Percentiles rank a stretch among this genome's conserved stretches.
Conservation (phyloP, 495 filamentous ascomycete genomes). For the Talaromyces ruber region DNA sequence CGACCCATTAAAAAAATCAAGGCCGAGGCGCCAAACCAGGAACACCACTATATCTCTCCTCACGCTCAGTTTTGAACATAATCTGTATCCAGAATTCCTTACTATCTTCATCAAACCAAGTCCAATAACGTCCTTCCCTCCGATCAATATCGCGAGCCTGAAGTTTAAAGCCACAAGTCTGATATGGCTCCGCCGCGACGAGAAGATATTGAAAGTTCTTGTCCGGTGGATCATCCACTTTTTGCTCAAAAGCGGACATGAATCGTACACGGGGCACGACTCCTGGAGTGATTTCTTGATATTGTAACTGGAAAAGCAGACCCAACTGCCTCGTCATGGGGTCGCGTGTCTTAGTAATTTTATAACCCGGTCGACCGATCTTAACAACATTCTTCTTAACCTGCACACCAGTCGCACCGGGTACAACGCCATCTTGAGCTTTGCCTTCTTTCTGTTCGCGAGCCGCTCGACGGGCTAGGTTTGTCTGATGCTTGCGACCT, state of each 20-base stretch:
- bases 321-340: constrained; percentile 85
- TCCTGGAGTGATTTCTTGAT: constrained; percentile 77
- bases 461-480: constrained; percentile 92
- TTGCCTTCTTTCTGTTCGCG: constrained; percentile 84
- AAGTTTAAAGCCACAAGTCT: constrained; percentile 93
- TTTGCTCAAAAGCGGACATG: constrained; percentile 97
- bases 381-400: constrained; percentile 88
- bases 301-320: constrained; percentile 89
- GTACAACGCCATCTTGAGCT: constrained; percentile 59
- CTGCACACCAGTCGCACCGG: constrained; percentile 66
- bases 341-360: constrained; percentile 93
- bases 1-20: background rate
- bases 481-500: constrained; percentile 97
- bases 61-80: constrained; percentile 97
- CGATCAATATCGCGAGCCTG: constrained; percentile 92
- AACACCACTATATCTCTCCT: constrained; percentile 90
- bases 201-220: constrained; percentile 90
- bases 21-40: constrained; percentile 66
- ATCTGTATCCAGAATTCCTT: constrained; percentile 99
- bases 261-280: constrained; percentile 79
- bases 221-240: constrained; percentile 90
- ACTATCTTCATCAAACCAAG: constrained; percentile 89
- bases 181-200: constrained; percentile 94
- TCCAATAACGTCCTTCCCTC: constrained; percentile 78
- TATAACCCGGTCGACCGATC: constrained; percentile 95